These are phyloP conservation scores for Acidiella bohemica DNA, from an alignment of 495 filamentous ascomycete genomes.

Conservation along the genomic window DNA sequence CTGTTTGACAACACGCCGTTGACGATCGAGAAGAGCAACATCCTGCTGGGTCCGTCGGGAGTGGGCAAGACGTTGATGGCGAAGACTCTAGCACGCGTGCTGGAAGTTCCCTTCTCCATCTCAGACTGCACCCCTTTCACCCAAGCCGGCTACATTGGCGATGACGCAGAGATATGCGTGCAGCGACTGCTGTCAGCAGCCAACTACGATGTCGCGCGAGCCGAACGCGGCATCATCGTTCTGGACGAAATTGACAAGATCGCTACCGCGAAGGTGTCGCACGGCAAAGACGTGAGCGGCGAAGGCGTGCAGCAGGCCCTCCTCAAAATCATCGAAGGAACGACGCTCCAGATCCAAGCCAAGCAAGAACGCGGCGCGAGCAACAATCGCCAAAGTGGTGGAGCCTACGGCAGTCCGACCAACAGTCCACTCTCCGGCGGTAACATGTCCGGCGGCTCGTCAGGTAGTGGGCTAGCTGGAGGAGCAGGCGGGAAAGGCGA, in stretches of 20 bases:
- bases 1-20: conserved; percentile 42
- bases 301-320: conserved; percentile 95
- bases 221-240: conserved; percentile 86
- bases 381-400: conserved; percentile 1
- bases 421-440: conserved; percentile 38
- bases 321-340: conserved; percentile 91
- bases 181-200: conserved; percentile 79
- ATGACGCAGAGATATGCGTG: conserved; percentile 87
- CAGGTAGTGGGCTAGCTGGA: conserved; percentile 4
- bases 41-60: conserved; percentile 87
- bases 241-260: conserved; percentile 97
- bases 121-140: conserved; percentile 96
- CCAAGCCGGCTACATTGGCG: conserved; percentile 93
- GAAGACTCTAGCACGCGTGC: conserved; percentile 60
- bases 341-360: conserved; percentile 74
- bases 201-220: conserved; percentile 73
- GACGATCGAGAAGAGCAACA: conserved; percentile 88
- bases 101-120: conserved; percentile 93
- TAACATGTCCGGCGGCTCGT: conserved; percentile 17
- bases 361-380: conserved; percentile 49
- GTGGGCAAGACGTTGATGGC: conserved; percentile 96
- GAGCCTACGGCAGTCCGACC: conserved; percentile 23
- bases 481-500: conserved; percentile 51
- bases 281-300: conserved; percentile 75
- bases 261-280: conserved; percentile 52